Evolutionary conservation across 164 flowering plant species (phyloP).

Genomic region (Houttuynia cordata): DNA sequence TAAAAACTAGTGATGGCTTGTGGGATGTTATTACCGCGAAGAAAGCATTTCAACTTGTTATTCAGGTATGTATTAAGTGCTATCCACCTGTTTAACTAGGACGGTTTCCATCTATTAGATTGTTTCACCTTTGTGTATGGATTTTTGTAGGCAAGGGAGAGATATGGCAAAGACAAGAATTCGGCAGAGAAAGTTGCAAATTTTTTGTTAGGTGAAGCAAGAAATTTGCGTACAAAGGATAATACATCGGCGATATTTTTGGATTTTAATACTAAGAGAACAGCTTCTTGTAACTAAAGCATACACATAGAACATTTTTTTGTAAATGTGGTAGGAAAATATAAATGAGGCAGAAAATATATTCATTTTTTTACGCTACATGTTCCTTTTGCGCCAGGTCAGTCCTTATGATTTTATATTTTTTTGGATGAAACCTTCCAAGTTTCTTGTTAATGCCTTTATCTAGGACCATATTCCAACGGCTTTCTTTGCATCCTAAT

Average conservation of each 20-base stretch:
- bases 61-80: slow-evolving; percentile 38
- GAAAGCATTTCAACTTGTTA: slow-evolving; percentile 68
- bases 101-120: not conserved
- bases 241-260: slow-evolving; percentile 81
- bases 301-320: too few relatives aligned
- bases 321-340: too few relatives aligned
- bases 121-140: not conserved
- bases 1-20: slow-evolving; percentile 72
- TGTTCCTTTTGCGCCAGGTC: not conserved
- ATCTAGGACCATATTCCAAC: too few relatives aligned
- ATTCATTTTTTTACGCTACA: not conserved
- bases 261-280: slow-evolving; percentile 46
- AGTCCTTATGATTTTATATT: not conserved
- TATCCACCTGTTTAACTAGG: not conserved
- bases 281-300: slow-evolving; percentile 27
- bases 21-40: slow-evolving; percentile 84
- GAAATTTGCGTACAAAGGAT: slow-evolving; percentile 79
- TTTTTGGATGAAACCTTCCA: too few relatives aligned
- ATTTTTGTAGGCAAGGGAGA: slow-evolving; percentile 44
- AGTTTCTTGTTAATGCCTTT: too few relatives aligned
- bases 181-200: slow-evolving; percentile 66
- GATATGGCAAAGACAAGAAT: slow-evolving; percentile 25
- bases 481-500: too few relatives aligned
- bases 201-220: slow-evolving; percentile 67
- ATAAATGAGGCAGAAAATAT: not conserved